Evolutionary conservation across 2,329 filamentous ascomycete genomes (phyloP).

Genomic region (Talaromyces sp.): DNA sequence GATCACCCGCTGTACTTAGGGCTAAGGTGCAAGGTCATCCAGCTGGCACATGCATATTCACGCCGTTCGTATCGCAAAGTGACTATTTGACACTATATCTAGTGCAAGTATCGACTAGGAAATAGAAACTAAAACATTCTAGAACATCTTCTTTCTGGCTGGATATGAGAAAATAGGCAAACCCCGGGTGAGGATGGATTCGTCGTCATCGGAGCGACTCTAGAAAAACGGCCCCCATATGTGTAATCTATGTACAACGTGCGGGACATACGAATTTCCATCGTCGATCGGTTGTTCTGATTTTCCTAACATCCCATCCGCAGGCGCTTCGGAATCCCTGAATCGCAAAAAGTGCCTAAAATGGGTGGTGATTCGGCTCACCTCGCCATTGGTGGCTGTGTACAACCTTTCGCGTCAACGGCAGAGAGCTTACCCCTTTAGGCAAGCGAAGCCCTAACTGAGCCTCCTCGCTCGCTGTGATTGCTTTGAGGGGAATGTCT

Average conservation of each 20-base stretch:
- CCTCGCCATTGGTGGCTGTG: neutral
- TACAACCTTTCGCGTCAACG: neutral
- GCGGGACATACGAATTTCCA: neutral
- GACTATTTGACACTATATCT: neutral
- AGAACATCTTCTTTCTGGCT: neutral
- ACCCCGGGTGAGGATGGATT: neutral
- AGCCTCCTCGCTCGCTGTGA: neutral
- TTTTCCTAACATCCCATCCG: neutral
- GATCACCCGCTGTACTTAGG: slow-evolving; percentile 2
- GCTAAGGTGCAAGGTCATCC: neutral
- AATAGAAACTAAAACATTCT: neutral
- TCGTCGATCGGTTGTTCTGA: neutral
- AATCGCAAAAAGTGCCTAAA: neutral
- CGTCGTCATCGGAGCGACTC: neutral
- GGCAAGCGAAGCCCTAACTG: neutral
- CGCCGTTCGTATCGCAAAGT: neutral
- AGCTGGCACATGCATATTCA: neutral
- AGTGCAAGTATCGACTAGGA: neutral
- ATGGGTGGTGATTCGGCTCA: neutral
- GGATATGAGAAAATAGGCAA: neutral
- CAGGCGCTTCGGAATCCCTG: neutral
- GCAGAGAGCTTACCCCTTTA: neutral
- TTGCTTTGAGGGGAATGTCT: neutral
- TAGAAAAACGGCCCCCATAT: slow-evolving; percentile 5
- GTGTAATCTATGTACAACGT: neutral